phyloP scores from a whole-genome alignment of 805 yeast species.

The Pichia nanzhaoensis region DNA sequence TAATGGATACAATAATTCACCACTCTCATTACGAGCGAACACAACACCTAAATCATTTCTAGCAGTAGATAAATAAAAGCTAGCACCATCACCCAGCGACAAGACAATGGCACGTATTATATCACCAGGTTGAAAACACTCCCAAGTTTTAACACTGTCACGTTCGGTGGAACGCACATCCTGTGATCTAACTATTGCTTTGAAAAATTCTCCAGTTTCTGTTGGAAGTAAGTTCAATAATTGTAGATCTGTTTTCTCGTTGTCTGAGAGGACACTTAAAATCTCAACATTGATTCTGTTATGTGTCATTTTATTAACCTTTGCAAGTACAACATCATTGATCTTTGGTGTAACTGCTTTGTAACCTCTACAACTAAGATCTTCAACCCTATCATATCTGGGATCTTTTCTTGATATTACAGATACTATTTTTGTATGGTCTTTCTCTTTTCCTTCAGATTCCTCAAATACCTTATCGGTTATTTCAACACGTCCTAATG shows the following conservation, averaged over 20 bases:
- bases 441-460: slow-evolving; percentile 11
- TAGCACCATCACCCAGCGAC: slow-evolving; percentile 92
- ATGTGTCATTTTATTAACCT: slow-evolving; percentile 58
- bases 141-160: slow-evolving; percentile 73
- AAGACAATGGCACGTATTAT: slow-evolving; percentile 74
- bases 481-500: slow-evolving; percentile 50
- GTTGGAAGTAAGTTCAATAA: slow-evolving; percentile 40
- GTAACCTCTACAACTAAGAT: slow-evolving; percentile 7
- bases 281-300: slow-evolving; percentile 79
- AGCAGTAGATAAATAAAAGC: slow-evolving; percentile 85
- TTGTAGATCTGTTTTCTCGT: slow-evolving; percentile 4
- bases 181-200: slow-evolving; percentile 77
- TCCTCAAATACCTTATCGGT: slow-evolving; percentile 6
- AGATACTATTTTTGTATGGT: slow-evolving; percentile 11
- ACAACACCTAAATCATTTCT: slow-evolving; percentile 90
- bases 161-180: slow-evolving; percentile 89
- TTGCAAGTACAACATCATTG: slow-evolving; percentile 73
- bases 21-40: slow-evolving; percentile 66
- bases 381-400: not conserved
- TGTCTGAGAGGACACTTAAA: slow-evolving; percentile 25
- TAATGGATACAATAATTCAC: slow-evolving; percentile 70
- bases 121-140: slow-evolving; percentile 87
- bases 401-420: slow-evolving; percentile 24
- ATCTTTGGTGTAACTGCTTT: slow-evolving; percentile 63
- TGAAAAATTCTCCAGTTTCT: slow-evolving; percentile 83